A percentile compares a stretch with the other conserved stretches of the same genome.
Conservation (phyloP, 2,329 filamentous ascomycete genomes). For the Tolypocladium album region DNA sequence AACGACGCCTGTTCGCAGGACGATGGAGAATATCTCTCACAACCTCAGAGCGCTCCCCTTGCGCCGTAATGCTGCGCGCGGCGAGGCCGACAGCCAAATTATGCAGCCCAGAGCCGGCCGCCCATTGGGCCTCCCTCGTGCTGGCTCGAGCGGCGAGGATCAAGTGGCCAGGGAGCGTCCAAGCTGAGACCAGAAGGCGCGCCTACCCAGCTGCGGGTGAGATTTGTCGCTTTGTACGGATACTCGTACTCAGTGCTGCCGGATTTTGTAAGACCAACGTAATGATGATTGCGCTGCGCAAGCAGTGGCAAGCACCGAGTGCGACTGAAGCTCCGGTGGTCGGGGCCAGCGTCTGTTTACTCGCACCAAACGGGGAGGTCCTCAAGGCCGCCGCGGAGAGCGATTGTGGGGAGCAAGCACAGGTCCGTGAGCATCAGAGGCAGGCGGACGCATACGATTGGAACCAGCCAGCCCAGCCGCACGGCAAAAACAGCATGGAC, state of each 20-base stretch:
- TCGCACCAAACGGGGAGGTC: not conserved
- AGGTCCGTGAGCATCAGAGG: not conserved
- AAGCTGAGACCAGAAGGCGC: conserved; percentile 11
- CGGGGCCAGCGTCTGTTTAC: not conserved
- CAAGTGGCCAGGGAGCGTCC: conserved; percentile 3
- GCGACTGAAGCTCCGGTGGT: not conserved
- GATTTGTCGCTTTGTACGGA: not conserved
- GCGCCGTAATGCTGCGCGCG: not conserved
- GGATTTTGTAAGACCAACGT: not conserved
- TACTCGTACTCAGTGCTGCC: not conserved
- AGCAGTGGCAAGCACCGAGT: not conserved
- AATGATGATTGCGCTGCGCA: not conserved
- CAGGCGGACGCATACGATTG: not conserved
- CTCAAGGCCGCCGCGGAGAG: not conserved
- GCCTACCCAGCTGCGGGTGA: not conserved
- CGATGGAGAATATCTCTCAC: not conserved
- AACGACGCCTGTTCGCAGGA: not conserved
- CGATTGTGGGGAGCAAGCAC: not conserved
- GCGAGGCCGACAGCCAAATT: not conserved
- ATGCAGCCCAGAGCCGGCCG: not conserved
- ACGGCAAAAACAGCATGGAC: not conserved
- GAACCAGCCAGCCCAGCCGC: not conserved
- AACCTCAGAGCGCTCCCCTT: not conserved
- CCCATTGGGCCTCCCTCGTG: not conserved
- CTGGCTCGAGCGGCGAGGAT: not conserved